phyloP scores from a whole-genome alignment of 441 rosid species.

The Euphorbia celastroides region DNA sequence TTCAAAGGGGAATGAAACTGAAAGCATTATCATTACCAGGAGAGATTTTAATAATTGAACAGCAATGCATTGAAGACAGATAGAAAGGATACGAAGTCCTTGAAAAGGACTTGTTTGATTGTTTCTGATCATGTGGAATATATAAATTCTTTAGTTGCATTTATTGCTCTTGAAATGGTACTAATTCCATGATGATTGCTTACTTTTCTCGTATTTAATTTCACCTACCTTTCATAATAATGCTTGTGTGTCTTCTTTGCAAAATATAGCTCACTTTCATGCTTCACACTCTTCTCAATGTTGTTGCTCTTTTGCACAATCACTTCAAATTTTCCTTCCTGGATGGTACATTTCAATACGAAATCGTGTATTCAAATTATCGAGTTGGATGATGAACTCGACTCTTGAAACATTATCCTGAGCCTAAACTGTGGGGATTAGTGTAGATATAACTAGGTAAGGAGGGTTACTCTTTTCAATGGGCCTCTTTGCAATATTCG shows the following conservation, averaged over 20 bases:
- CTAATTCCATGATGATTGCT: conserved; percentile 30
- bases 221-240: conserved; percentile 17
- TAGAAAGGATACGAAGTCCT: conserved; percentile 4
- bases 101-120: conserved; percentile 26
- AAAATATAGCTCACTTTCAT: conserved; percentile 10
- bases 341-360: conserved; percentile 10
- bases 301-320: background rate
- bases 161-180: conserved; percentile 51
- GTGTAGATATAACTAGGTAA: no score
- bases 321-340: background rate
- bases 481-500: no score
- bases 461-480: no score
- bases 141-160: conserved; percentile 60
- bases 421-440: no score
- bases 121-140: conserved; percentile 34
- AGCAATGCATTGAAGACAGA: conserved; percentile 4
- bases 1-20: conserved; percentile 6
- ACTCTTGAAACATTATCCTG: no score
- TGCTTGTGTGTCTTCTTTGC: conserved; percentile 9
- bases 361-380: background rate
- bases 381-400: no score
- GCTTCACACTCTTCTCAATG: conserved; percentile 2
- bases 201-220: conserved; percentile 18
- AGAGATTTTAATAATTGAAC: background rate
- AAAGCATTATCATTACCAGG: background rate